Conservation (phyloP, 2,329 filamentous ascomycete species). For the Botrytis cinerea region DNA sequence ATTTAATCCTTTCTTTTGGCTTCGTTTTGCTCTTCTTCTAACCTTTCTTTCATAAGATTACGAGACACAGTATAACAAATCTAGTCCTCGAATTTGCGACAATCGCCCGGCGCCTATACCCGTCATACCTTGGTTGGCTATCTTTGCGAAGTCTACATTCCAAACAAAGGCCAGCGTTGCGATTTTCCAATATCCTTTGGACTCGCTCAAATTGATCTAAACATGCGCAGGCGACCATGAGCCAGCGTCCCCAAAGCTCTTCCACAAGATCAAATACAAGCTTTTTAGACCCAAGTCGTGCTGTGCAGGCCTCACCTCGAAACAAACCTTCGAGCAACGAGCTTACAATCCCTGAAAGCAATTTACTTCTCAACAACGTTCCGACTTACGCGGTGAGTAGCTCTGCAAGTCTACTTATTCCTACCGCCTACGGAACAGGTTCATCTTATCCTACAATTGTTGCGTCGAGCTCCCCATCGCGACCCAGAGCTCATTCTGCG, state of each 20-base stretch:
- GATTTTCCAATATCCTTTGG: slow-evolving; percentile 19
- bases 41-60: background rate
- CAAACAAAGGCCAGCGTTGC: slow-evolving; percentile 19
- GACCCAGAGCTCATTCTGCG: slow-evolving; percentile 46
- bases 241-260: slow-evolving; percentile 21
- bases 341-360: slow-evolving; percentile 29
- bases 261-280: slow-evolving; percentile 24
- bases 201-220: slow-evolving; percentile 18
- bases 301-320: slow-evolving; percentile 23
- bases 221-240: slow-evolving; percentile 24
- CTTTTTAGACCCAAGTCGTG: slow-evolving; percentile 18
- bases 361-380: slow-evolving; percentile 40
- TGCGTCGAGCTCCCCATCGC: slow-evolving; percentile 40
- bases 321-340: slow-evolving; percentile 20
- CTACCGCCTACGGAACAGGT: slow-evolving; percentile 41
- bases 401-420: slow-evolving; percentile 43
- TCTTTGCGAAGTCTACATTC: slow-evolving; percentile 21
- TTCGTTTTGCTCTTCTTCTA: too few relatives aligned
- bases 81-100: slow-evolving; percentile 16
- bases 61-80: background rate
- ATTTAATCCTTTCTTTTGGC: background rate
- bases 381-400: slow-evolving; percentile 38
- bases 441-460: slow-evolving; percentile 46
- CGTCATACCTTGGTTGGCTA: slow-evolving; percentile 12
- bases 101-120: slow-evolving; percentile 16